Evolutionary conservation across 192 early-diverging fungal species (phyloP).

Genomic region (Backusella psychrophila): DNA sequence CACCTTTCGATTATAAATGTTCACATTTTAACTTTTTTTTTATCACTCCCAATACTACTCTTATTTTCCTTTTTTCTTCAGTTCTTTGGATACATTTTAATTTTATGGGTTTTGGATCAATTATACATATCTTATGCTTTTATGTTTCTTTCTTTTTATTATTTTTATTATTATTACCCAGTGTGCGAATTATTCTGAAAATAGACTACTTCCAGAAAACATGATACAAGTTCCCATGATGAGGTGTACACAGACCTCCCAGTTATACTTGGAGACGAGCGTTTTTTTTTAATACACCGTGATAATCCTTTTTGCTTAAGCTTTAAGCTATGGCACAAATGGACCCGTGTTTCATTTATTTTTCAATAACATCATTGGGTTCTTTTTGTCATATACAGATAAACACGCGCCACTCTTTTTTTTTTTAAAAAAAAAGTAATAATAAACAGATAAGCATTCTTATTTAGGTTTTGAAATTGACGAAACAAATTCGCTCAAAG

Average conservation of each 20-base stretch:
- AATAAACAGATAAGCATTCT: neutral
- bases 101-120: neutral
- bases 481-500: neutral
- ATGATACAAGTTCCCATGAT: conserved; percentile 1
- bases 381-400: neutral
- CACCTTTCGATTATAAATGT: neutral
- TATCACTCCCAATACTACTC: neutral
- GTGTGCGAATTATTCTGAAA: conserved; percentile 1
- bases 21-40: neutral
- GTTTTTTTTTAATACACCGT: neutral
- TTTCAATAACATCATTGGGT: neutral
- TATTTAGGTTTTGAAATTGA: neutral
- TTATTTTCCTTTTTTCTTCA: neutral
- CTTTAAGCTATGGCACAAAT: neutral
- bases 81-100: neutral
- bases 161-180: neutral
- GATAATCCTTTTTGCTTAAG: neutral
- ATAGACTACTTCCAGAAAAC: conserved; percentile 1
- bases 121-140: neutral
- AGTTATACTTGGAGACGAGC: neutral
- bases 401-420: neutral
- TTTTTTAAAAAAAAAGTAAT: neutral
- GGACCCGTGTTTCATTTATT: neutral
- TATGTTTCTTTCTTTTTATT: neutral
- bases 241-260: neutral